A percentile compares a stretch with the other conserved stretches of the same genome.
Conservation (phyloP, 2,329 filamentous ascomycete species). For the Talaromyces sp. region DNA sequence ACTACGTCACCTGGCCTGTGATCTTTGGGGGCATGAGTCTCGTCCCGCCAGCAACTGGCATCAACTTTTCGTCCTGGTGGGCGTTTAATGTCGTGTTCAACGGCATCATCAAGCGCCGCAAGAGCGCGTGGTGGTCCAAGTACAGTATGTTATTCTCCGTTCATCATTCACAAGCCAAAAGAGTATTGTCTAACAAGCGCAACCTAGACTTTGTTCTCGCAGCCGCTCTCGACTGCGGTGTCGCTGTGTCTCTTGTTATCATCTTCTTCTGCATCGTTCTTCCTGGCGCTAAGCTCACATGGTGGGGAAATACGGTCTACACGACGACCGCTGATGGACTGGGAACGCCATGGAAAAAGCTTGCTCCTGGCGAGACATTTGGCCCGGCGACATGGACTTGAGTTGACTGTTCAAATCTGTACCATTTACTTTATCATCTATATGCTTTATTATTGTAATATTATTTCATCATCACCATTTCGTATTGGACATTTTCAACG, state of each 20-base stretch:
- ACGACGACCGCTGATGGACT: slow-evolving; percentile 35
- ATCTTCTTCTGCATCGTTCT: slow-evolving; percentile 42
- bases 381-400: slow-evolving; percentile 7
- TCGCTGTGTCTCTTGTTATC: slow-evolving; percentile 37
- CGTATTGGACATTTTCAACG: neutral
- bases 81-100: slow-evolving; percentile 44
- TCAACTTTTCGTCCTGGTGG: slow-evolving; percentile 65
- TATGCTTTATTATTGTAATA: neutral
- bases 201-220: slow-evolving; percentile 36
- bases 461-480: neutral
- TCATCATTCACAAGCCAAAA: neutral
- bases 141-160: slow-evolving; percentile 29
- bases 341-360: slow-evolving; percentile 28
- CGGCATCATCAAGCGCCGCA: slow-evolving; percentile 36
- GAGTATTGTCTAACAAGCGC: neutral
- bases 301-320: slow-evolving; percentile 40
- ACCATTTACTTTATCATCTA: neutral
- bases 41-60: slow-evolving; percentile 63
- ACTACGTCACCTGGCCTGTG: slow-evolving; percentile 63
- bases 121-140: slow-evolving; percentile 45
- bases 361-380: slow-evolving; percentile 4
- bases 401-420: neutral
- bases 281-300: slow-evolving; percentile 30
- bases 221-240: slow-evolving; percentile 38
- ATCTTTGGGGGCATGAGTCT: slow-evolving; percentile 60